These are phyloP conservation scores for Sparassis latifolia DNA, from an alignment of 1,284 basidiomycete species.

Conservation along the genomic window DNA sequence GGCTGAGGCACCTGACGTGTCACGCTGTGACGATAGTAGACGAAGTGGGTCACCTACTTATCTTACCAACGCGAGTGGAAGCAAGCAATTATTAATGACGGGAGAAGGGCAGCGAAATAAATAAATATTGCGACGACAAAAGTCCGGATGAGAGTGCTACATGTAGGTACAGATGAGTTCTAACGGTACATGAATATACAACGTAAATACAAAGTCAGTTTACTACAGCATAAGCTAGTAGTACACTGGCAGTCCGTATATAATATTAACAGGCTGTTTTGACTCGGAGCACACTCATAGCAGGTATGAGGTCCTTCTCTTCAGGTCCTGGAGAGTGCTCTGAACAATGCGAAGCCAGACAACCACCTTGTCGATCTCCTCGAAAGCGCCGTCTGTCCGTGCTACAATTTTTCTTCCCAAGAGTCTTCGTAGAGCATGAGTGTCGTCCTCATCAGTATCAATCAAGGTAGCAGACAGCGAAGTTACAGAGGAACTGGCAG, in stretches of 20 bases:
- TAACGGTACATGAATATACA: background rate
- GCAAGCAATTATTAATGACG: background rate
- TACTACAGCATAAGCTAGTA: background rate
- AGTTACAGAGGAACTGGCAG: constrained; percentile 22
- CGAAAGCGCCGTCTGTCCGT: constrained; percentile 49
- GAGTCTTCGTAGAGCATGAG: constrained; percentile 48
- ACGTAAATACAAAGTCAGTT: background rate
- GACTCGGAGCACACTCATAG: too few relatives aligned
- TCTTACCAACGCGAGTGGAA: too few relatives aligned
- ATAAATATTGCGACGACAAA: background rate
- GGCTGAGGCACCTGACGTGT: too few relatives aligned
- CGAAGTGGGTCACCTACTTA: too few relatives aligned
- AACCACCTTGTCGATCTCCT: constrained; percentile 52
- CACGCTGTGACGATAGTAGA: too few relatives aligned
- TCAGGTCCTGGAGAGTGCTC: constrained; percentile 48
- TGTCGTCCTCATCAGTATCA: constrained; percentile 51
- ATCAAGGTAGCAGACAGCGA: constrained; percentile 32
- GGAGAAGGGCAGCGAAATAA: background rate
- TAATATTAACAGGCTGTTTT: too few relatives aligned
- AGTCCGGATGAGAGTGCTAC: background rate
- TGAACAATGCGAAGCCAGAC: constrained; percentile 57
- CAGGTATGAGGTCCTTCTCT: background rate
- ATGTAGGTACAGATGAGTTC: too few relatives aligned
- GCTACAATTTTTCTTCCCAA: constrained; percentile 57
- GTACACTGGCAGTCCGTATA: too few relatives aligned